Evolutionary conservation across 257 asterid species (phyloP), one percentile per base, ranked within the genome.

Genomic region (Lavandula angustifolia): DNA sequence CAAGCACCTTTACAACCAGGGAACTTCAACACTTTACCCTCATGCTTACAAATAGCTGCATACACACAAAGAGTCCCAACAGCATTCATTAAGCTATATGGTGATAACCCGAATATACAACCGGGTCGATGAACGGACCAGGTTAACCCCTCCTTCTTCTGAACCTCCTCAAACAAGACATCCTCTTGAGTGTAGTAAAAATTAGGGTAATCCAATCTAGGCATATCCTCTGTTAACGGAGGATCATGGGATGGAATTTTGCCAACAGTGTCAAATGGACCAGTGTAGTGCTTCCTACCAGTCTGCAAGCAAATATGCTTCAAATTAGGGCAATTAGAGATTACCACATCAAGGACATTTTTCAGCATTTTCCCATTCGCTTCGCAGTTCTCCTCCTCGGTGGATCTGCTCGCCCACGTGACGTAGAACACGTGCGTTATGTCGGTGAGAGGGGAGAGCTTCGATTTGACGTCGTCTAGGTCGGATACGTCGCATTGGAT

Each of bases 1-100:
- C 98, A 91, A 1, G 83, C 87, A 8, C 65, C 80, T 52, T 84
- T 81, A 64, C 67, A 54, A 3, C 98, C 98, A 0, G 96, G 96
- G 71, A 88, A 91, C 78, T 50, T 84, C 75, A 88, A 53, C 0
- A 78, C 79, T n/a, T 50, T 3, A 1, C 91, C 94, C 74, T 84
- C 89, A 22, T 91, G 89, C 79, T 88, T 91, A 51, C 94, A 91
- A 7, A 91, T 88, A 1, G 98, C 83, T 0, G 96, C 95, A 9
- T 91, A 86, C 1, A 81, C 94, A 58, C 95, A 88, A 5, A 88
- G 81, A 2, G 92, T 79, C 2, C 96, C 96, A 10, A 88, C 85
- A 22, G 81, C 2, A 61, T 91, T 88, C 98, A 86, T 86, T 88
- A 81, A 42, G 78, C 95, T 82, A 61, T 76, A 76, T 0, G 95